Percentiles rank a stretch among this genome's conserved stretches.
Conservation (phyloP, 192 early-diverging fungal genomes). For the Obelidium mucronatum region DNA sequence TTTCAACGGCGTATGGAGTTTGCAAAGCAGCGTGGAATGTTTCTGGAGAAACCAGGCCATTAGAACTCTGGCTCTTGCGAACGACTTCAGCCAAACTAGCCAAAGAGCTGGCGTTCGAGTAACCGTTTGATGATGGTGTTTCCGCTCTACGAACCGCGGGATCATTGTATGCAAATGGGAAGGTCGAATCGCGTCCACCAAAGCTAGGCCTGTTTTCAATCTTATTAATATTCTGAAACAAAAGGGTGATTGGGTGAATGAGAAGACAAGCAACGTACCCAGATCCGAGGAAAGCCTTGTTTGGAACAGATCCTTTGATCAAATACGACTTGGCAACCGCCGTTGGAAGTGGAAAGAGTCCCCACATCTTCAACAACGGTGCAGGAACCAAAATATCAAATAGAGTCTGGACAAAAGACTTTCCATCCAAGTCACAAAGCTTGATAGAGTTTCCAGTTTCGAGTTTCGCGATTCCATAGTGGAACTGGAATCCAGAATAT, state of each 20-base stretch:
- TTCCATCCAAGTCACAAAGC: too few species aligned
- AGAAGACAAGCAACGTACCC: background rate
- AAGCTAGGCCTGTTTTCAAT: conserved; percentile 22
- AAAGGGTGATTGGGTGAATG: conserved; percentile 1
- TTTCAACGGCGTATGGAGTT: too few species aligned
- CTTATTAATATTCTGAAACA: conserved; percentile 9
- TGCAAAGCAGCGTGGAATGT: conserved; percentile 38
- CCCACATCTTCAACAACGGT: background rate
- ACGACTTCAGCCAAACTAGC: conserved; percentile 64
- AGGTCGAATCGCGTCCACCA: conserved; percentile 18
- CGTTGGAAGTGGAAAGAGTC: conserved; percentile 65
- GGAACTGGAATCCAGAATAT: conserved; percentile 50
- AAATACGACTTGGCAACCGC: conserved; percentile 28
- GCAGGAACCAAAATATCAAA: background rate
- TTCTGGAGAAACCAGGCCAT: conserved; percentile 38
- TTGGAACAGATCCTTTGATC: conserved; percentile 37
- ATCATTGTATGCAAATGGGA: conserved; percentile 51
- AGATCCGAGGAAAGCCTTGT: conserved; percentile 36
- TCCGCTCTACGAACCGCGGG: conserved; percentile 45
- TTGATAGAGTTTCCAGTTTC: background rate
- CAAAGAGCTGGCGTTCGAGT: conserved; percentile 63
- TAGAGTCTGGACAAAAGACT: too few species aligned
- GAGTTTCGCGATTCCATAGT: conserved; percentile 50
- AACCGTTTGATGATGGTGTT: conserved; percentile 58
- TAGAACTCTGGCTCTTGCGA: conserved; percentile 65